Evolutionary conservation across 441 rosid species (phyloP).

Genomic region (Codiaeum variegatum): DNA sequence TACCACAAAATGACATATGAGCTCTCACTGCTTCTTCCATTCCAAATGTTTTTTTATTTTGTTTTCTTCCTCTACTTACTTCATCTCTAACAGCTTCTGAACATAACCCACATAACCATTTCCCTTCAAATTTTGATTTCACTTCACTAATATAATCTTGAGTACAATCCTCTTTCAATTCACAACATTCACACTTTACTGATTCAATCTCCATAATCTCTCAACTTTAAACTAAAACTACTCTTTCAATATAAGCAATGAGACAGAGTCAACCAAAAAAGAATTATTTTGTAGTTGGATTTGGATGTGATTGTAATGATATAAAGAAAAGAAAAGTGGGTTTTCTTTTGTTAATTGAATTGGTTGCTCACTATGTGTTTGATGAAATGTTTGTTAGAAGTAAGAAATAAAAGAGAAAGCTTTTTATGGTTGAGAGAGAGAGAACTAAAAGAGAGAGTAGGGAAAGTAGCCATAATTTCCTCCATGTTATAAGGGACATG

Average conservation of each 20-base stretch:
- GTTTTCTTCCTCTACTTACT: constrained; percentile 35
- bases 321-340: constrained; percentile 14
- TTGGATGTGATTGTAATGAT: constrained; percentile 27
- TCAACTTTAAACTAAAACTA: background rate
- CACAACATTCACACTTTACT: constrained; percentile 84
- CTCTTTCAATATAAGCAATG: constrained; percentile 4
- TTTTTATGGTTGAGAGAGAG: constrained; percentile 23
- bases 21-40: constrained; percentile 87
- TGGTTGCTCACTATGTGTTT: constrained; percentile 5
- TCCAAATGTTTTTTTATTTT: constrained; percentile 26
- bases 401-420: constrained; percentile 16
- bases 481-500: constrained; percentile 87
- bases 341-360: constrained; percentile 19
- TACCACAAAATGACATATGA: constrained; percentile 90
- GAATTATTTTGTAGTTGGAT: constrained; percentile 22
- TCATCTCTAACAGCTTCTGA: constrained; percentile 91
- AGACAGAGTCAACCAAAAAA: constrained; percentile 3
- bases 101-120: constrained; percentile 96
- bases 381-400: background rate
- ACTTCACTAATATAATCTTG: constrained; percentile 67
- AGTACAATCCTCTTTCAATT: constrained; percentile 87
- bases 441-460: constrained; percentile 11
- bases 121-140: constrained; percentile 74
- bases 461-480: constrained; percentile 62
- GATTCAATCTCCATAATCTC: constrained; percentile 73